phyloP scores from a whole-genome alignment of 805 yeast species.

The Starmerella floris region DNA sequence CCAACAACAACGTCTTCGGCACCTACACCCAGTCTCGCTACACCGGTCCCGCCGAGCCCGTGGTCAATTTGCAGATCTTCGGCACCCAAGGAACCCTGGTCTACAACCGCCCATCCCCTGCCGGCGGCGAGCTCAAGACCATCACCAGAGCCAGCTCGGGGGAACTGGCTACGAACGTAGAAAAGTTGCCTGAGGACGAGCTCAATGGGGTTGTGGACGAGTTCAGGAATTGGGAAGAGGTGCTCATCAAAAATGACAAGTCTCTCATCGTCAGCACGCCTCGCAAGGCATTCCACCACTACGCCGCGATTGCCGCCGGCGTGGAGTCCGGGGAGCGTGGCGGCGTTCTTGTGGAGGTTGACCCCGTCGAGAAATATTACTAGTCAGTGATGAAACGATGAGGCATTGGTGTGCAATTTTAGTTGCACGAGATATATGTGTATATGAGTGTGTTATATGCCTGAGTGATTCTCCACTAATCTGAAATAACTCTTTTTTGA shows the following conservation, averaged over 20 bases:
- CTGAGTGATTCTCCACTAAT: too few species aligned
- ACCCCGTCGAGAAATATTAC: constrained; percentile 6
- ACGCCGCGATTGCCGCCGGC: constrained; percentile 80
- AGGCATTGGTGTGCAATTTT: not conserved
- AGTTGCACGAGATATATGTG: too few species aligned
- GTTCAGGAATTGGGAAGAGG: constrained; percentile 43
- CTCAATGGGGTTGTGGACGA: constrained; percentile 47
- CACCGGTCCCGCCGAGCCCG: constrained; percentile 67
- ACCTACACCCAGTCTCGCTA: constrained; percentile 79
- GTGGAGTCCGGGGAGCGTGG: constrained; percentile 44
- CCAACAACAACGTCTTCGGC: constrained; percentile 48
- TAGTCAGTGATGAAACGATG: not conserved
- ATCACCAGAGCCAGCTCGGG: constrained; percentile 22
- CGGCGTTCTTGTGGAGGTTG: constrained; percentile 29
- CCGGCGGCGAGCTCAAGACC: constrained; percentile 19
- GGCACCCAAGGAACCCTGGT: constrained; percentile 69
- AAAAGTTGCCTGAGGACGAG: constrained; percentile 24
- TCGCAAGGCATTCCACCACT: constrained; percentile 75
- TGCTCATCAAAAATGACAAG: constrained; percentile 53
- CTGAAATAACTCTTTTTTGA: too few species aligned
- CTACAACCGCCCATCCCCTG: constrained; percentile 50
- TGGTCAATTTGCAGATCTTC: constrained; percentile 51
- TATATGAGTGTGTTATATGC: too few species aligned
- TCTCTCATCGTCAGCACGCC: constrained; percentile 47
- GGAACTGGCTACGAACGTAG: constrained; percentile 23